Conservation (phyloP, 1,284 basidiomycete species). For the Ganoderma lingzhi region DNA sequence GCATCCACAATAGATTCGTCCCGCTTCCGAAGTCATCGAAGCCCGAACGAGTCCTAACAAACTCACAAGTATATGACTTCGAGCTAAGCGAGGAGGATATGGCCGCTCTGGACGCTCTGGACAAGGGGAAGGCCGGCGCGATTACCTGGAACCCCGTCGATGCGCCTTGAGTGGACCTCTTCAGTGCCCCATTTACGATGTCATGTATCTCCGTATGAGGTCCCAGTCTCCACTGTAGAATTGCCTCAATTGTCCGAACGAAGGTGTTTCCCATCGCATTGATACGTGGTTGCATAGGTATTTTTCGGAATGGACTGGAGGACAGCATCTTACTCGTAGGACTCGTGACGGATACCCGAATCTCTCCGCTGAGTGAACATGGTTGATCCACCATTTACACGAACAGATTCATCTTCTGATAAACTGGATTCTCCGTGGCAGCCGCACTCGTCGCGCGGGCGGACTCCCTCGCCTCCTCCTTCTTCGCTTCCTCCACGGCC, state of each 20-base stretch:
- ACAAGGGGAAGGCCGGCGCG: slow-evolving; percentile 55
- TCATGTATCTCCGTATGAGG: too few species aligned
- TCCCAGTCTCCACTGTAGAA: neutral
- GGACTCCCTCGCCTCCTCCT: slow-evolving; percentile 7
- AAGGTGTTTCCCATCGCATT: neutral
- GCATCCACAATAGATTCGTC: slow-evolving; percentile 44
- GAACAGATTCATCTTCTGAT: neutral
- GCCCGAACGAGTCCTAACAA: slow-evolving; percentile 56
- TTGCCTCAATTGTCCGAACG: neutral
- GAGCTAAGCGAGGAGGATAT: slow-evolving; percentile 59
- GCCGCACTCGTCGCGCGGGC: neutral
- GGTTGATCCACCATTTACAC: neutral
- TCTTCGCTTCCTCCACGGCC: slow-evolving; percentile 7
- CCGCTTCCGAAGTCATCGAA: slow-evolving; percentile 62
- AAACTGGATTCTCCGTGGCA: slow-evolving; percentile 11
- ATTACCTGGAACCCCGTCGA: slow-evolving; percentile 60
- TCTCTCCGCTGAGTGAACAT: too few species aligned
- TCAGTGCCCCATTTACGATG: neutral
- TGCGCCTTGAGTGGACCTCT: slow-evolving; percentile 27
- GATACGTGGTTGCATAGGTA: neutral
- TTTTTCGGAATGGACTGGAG: neutral
- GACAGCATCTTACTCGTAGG: neutral
- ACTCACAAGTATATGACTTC: slow-evolving; percentile 63
- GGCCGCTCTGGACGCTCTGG: slow-evolving; percentile 53
- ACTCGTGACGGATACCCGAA: too few species aligned